Percentiles rank a stretch among this genome's conserved stretches.
Evolutionary conservation across 2,329 filamentous ascomycete genomes (phyloP).

Genomic region (Penicillium sp.): DNA sequence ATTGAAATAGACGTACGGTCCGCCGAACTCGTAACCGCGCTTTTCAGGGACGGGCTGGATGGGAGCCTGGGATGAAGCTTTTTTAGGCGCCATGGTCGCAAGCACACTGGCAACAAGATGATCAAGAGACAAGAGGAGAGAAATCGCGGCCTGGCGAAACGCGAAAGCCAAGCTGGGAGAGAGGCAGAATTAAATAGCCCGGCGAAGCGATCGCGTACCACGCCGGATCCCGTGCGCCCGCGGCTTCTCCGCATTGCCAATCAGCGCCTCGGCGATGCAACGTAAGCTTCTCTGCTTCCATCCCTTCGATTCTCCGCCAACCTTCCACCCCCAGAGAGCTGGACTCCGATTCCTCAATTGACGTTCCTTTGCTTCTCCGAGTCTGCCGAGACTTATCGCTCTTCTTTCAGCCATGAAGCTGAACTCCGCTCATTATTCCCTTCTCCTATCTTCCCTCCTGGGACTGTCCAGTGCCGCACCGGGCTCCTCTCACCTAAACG

Average conservation of each 20-base stretch:
- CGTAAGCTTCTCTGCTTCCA: constrained; percentile 17
- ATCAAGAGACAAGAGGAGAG: constrained; percentile 6
- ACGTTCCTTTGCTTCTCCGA: constrained; percentile 6
- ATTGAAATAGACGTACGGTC: constrained; percentile 40
- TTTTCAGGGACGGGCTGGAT: constrained; percentile 40
- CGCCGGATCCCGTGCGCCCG: constrained; percentile 17
- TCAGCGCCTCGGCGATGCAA: constrained; percentile 13
- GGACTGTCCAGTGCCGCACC: constrained; percentile 34
- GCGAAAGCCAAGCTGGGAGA: not conserved
- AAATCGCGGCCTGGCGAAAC: constrained; percentile 3
- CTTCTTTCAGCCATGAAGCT: constrained; percentile 36
- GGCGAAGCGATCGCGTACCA: constrained; percentile 18
- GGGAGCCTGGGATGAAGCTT: constrained; percentile 27
- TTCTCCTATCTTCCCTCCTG: constrained; percentile 35
- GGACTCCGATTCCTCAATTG: constrained; percentile 9
- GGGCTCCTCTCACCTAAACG: constrained; percentile 41
- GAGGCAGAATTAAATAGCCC: constrained; percentile 13
- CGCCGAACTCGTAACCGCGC: constrained; percentile 48
- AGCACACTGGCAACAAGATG: too few species aligned
- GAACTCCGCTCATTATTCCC: constrained; percentile 28
- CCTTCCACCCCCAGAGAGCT: constrained; percentile 11
- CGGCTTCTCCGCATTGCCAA: constrained; percentile 18
- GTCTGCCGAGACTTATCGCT: constrained; percentile 11
- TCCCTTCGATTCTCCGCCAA: constrained; percentile 1
- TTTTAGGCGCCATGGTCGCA: constrained; percentile 38